Evolutionary conservation across 345 rosid species (phyloP), one percentile per base, ranked within the genome.

Genomic region (Barbarea vulgaris): DNA sequence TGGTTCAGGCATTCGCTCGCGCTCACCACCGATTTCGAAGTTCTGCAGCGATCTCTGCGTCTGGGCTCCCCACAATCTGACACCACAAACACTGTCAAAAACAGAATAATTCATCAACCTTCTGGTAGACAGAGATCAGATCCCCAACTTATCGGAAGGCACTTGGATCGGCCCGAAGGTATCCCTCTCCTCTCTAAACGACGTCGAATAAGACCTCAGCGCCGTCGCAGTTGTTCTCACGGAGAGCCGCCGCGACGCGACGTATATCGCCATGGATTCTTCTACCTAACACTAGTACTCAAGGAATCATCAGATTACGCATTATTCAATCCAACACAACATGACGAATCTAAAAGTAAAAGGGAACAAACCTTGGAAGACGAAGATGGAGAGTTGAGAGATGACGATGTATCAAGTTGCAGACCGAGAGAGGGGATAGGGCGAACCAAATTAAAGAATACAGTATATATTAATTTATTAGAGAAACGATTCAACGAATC

Each of bases 1-100:
- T 0, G 99, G 99, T 21, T 90, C 97, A 1, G 99, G 99, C 96
- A 92, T 95, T 25, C 90, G 81, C 80, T 95, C 98, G 1, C 94
- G 87, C 70, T 87, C 93, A 3, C 99, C 97, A 5, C 99, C 99
- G 1, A 95, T 95, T 54, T 95, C 97, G 68, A 95, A 95, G 52
- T 92, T 95, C 78, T 90, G 99, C 76, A 92, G 71, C 53, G 97
- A 92, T 81, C 99, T 85, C 75, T 95, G 99, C 22, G 97, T 95
- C 59, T 95, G 99, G 1, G 99, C 99, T 61, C 97, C 99, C 99
- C 97, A 95, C 52, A 95, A 76, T 73, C 97, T 92, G 73, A 52
- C 75, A 47, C 1, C 72, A 31, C 55, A 65, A 31, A 58, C 59
- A 25, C n/a, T 46, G 13, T 24, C 22, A 68, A 68, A 42, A 8